Evolutionary conservation across 1,284 basidiomycete species (phyloP).

Genomic region (Boletus semigastroideus): DNA sequence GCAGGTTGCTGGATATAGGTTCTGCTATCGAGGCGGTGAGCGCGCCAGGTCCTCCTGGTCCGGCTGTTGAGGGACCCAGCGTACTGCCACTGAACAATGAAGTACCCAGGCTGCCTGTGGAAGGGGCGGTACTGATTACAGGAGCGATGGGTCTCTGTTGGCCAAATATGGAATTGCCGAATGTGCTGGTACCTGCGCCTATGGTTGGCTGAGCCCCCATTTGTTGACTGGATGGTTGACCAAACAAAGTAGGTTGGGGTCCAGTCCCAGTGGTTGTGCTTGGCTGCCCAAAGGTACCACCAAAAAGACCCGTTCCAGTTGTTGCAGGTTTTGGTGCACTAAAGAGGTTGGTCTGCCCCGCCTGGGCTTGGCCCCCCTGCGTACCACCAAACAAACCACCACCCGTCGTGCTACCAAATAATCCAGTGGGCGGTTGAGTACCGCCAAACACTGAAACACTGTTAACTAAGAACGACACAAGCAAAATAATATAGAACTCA

Average conservation of each 20-base stretch:
- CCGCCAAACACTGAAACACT: slow-evolving; percentile 25
- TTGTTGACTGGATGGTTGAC: slow-evolving; percentile 40
- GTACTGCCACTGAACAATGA: slow-evolving; percentile 49
- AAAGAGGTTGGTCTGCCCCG: slow-evolving; percentile 36
- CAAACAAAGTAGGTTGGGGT: slow-evolving; percentile 41
- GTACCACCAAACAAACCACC: slow-evolving; percentile 49
- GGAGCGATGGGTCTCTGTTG: slow-evolving; percentile 39
- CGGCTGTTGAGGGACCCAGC: slow-evolving; percentile 42
- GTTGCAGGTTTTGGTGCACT: slow-evolving; percentile 36
- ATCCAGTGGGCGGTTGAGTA: slow-evolving; percentile 29
- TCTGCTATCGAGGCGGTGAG: slow-evolving; percentile 87
- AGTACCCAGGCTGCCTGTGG: slow-evolving; percentile 42
- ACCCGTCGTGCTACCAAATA: slow-evolving; percentile 34
- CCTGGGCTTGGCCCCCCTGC: slow-evolving; percentile 34
- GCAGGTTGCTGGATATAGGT: slow-evolving; percentile 84
- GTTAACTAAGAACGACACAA: slow-evolving; percentile 1
- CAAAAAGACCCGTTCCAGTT: slow-evolving; percentile 29
- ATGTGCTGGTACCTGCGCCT: slow-evolving; percentile 31
- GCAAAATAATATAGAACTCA: slow-evolving; percentile 18
- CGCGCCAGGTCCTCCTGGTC: slow-evolving; percentile 47
- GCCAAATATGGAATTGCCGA: slow-evolving; percentile 45
- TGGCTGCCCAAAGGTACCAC: slow-evolving; percentile 36
- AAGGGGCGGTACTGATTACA: slow-evolving; percentile 34
- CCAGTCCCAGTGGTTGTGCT: slow-evolving; percentile 32
- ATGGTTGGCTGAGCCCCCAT: slow-evolving; percentile 31